A percentile compares a stretch with the other conserved stretches of the same genome.
phyloP scores from a whole-genome alignment of 2,329 filamentous ascomycete species.

The Penicillium olsonii region DNA sequence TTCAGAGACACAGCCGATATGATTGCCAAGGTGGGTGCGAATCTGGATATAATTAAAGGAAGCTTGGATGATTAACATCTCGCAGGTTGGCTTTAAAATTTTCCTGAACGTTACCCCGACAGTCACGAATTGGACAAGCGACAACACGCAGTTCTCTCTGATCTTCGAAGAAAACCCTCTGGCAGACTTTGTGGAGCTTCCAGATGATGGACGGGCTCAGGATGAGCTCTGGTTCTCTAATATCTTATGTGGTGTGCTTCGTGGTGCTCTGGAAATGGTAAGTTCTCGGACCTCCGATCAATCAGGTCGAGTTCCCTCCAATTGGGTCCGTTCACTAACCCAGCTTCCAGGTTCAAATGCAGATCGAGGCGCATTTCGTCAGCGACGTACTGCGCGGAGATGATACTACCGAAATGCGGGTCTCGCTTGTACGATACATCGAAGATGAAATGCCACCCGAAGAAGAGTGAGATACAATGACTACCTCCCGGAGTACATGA shows the following conservation, averaged over 20 bases:
- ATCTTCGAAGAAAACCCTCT: slow-evolving; percentile 97
- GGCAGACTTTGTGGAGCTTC: slow-evolving; percentile 95
- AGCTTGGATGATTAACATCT: slow-evolving; percentile 6
- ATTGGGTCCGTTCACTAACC: slow-evolving; percentile 22
- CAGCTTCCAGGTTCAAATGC: slow-evolving; percentile 75
- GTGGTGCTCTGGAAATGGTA: slow-evolving; percentile 95
- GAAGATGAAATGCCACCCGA: slow-evolving; percentile 97
- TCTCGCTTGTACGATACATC: slow-evolving; percentile 88
- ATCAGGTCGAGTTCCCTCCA: slow-evolving; percentile 12
- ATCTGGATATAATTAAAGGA: background rate
- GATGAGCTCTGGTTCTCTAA: slow-evolving; percentile 99
- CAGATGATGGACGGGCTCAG: slow-evolving; percentile 91
- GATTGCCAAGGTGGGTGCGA: slow-evolving; percentile 74
- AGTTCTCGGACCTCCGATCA: slow-evolving; percentile 19
- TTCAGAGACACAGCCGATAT: slow-evolving; percentile 96
- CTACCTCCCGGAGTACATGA: too few relatives aligned
- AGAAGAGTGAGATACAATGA: slow-evolving; percentile 66
- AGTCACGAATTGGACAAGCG: slow-evolving; percentile 92
- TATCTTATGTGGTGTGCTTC: slow-evolving; percentile 88
- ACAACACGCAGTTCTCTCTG: slow-evolving; percentile 94
- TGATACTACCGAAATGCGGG: slow-evolving; percentile 95
- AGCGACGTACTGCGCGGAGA: slow-evolving; percentile 91
- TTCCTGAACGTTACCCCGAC: slow-evolving; percentile 95
- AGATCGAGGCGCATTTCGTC: slow-evolving; percentile 94
- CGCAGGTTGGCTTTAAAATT: slow-evolving; percentile 94